A percentile compares a stretch with the other conserved stretches of the same genome.
Conservation (phyloP, 352 stramenopile genomes). For the Globisporangium spinosum region DNA sequence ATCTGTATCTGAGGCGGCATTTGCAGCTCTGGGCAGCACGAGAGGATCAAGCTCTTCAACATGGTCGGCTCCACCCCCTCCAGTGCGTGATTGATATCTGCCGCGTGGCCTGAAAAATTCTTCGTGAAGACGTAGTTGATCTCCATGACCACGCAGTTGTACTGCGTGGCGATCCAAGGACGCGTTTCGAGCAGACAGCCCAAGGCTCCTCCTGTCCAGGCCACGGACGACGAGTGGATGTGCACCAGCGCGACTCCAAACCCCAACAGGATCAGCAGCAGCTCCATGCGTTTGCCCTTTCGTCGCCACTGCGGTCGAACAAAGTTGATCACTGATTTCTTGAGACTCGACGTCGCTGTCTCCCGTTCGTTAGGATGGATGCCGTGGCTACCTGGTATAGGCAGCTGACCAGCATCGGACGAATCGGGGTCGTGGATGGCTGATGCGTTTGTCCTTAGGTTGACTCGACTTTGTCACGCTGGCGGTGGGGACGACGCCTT, state of each 20-base stretch:
- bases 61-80: not conserved
- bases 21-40: slow-evolving; percentile 8
- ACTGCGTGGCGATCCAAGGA: not conserved
- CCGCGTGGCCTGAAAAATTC: not conserved
- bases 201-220: not conserved
- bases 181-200: slow-evolving; percentile 10
- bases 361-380: not conserved
- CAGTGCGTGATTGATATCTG: not conserved
- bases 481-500: not conserved
- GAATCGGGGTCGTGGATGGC: not conserved
- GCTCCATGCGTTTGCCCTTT: slow-evolving; percentile 5
- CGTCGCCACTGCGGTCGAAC: slow-evolving; percentile 4
- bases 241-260: not conserved
- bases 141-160: slow-evolving; percentile 15
- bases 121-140: slow-evolving; percentile 1
- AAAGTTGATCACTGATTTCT: not conserved
- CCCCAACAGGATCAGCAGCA: slow-evolving; percentile 8
- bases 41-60: slow-evolving; percentile 11
- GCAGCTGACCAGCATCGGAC: not conserved
- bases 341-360: not conserved
- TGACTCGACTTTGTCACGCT: not conserved
- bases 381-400: not conserved
- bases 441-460: not conserved
- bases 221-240: not conserved
- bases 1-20: not conserved